Evolutionary conservation across 768 basidiomycete species (phyloP).

Genomic region (Stropharia rugosoannulata): DNA sequence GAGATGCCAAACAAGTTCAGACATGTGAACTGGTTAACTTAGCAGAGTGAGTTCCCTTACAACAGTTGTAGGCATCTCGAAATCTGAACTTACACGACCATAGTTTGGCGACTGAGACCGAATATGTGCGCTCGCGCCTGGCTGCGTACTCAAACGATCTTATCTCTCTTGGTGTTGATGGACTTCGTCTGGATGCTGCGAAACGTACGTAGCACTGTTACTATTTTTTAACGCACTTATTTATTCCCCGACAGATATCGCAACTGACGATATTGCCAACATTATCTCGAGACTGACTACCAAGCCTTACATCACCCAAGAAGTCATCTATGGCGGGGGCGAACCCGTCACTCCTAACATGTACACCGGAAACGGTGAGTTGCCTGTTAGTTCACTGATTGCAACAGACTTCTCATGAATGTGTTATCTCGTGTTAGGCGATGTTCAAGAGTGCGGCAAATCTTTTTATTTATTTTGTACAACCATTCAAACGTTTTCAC

Average conservation of each 20-base stretch:
- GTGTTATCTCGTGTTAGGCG: conserved; percentile 30
- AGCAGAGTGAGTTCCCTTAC: conserved; percentile 46
- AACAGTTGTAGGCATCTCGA: background rate
- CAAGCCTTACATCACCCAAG: conserved; percentile 62
- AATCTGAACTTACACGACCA: background rate
- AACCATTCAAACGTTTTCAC: background rate
- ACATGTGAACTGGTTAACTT: conserved; percentile 52
- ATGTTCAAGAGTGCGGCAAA: conserved; percentile 58
- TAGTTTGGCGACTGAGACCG: conserved; percentile 63
- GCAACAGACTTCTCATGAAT: background rate
- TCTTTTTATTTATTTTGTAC: background rate
- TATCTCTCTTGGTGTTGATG: conserved; percentile 59
- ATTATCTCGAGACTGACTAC: conserved; percentile 44
- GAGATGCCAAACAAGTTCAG: conserved; percentile 53
- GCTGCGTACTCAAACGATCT: conserved; percentile 61
- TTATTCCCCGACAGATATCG: conserved; percentile 43
- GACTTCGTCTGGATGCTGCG: conserved; percentile 61
- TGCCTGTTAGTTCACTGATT: background rate
- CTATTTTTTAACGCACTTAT: background rate
- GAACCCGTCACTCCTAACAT: conserved; percentile 56
- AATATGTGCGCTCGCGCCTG: conserved; percentile 52
- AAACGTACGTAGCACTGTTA: conserved; percentile 43
- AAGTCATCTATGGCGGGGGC: conserved; percentile 49
- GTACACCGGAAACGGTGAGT: conserved; percentile 50
- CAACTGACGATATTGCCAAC: conserved; percentile 49